phyloP scores from a whole-genome alignment of 768 basidiomycete species.

The Dentipellis sp. region DNA sequence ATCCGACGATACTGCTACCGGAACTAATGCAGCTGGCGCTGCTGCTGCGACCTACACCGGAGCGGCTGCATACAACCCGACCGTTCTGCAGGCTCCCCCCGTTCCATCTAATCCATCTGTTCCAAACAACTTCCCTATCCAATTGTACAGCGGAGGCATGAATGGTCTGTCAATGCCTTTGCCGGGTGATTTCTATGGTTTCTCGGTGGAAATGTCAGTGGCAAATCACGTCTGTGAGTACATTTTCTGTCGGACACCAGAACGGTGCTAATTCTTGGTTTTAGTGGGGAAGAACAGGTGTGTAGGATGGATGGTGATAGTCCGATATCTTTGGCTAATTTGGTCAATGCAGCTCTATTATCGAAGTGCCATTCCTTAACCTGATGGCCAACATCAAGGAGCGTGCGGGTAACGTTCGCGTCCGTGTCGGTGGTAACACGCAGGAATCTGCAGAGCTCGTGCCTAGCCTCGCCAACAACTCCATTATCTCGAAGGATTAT shows the following conservation, averaged over 20 bases:
- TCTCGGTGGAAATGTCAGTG: conserved; percentile 72
- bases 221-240: conserved; percentile 54
- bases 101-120: conserved; percentile 30
- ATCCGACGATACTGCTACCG: neutral
- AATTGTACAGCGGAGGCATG: conserved; percentile 24
- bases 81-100: conserved; percentile 37
- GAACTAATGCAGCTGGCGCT: conserved; percentile 17
- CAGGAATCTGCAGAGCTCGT: conserved; percentile 58
- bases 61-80: conserved; percentile 44
- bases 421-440: conserved; percentile 77
- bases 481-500: conserved; percentile 41
- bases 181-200: conserved; percentile 58
- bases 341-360: conserved; percentile 27
- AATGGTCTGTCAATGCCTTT: conserved; percentile 31
- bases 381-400: conserved; percentile 63
- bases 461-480: conserved; percentile 35
- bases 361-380: conserved; percentile 67
- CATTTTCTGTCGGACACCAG: neutral
- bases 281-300: conserved; percentile 47
- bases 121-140: conserved; percentile 33
- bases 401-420: conserved; percentile 48
- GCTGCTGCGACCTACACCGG: conserved; percentile 34
- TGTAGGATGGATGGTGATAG: conserved; percentile 4
- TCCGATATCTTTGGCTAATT: too few species aligned
- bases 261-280: neutral